Conservation (phyloP, 805 yeast species). For the Barnettozyma siamensis region DNA sequence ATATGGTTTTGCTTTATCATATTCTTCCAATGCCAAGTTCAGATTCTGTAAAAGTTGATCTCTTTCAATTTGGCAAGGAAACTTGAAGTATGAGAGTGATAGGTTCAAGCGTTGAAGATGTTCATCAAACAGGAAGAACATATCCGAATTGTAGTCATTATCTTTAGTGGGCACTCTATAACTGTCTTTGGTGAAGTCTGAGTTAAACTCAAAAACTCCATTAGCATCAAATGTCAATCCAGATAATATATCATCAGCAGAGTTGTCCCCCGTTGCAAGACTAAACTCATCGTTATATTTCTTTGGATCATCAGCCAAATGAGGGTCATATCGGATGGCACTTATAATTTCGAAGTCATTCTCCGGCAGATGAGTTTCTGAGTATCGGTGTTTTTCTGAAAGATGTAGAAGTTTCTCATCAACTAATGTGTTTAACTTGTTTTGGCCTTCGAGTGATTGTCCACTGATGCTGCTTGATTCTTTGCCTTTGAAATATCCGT, state of each 20-base stretch:
- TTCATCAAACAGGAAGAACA: constrained; percentile 57
- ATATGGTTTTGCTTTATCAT: constrained; percentile 32
- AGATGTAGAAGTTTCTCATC: constrained; percentile 5
- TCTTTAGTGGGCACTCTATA: background rate
- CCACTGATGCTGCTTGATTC: background rate
- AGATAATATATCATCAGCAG: background rate
- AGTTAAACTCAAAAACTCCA: background rate
- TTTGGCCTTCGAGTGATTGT: background rate
- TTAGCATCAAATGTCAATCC: background rate
- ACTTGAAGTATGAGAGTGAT: constrained; percentile 48
- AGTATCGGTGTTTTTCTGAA: too few relatives aligned
- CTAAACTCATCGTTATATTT: too few relatives aligned
- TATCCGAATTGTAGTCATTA: constrained; percentile 11
- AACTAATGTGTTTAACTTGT: background rate
- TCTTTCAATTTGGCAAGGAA: constrained; percentile 39
- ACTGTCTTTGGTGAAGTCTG: background rate
- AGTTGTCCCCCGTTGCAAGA: too few relatives aligned
- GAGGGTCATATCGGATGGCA: constrained; percentile 74
- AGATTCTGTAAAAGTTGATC: constrained; percentile 37
- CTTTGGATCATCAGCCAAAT: constrained; percentile 23
- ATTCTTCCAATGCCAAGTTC: constrained; percentile 28
- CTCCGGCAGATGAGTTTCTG: too few relatives aligned
- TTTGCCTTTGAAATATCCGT: background rate
- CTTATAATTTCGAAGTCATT: constrained; percentile 53
- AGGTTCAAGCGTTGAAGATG: constrained; percentile 58